A percentile compares a stretch with the other conserved stretches of the same genome.
These are phyloP conservation scores for Nepenthes mirabilis DNA, from an alignment of 148 eudicot genomes.

Conservation along the genomic window DNA sequence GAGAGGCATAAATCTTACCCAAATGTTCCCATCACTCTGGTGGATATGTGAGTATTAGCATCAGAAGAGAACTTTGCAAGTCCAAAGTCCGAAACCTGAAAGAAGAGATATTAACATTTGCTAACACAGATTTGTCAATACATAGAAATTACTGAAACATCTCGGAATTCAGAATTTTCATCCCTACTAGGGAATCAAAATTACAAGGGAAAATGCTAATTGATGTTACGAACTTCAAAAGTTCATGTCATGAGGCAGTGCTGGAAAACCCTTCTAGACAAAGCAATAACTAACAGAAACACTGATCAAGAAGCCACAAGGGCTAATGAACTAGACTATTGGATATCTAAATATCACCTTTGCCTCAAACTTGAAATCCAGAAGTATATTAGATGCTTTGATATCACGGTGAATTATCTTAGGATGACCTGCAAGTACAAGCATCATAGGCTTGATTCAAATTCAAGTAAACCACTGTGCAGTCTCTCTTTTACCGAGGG, in stretches of 20 bases:
- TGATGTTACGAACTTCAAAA: too few relatives aligned
- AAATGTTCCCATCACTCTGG: constrained; percentile 98
- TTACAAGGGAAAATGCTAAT: too few relatives aligned
- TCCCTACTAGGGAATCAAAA: too few relatives aligned
- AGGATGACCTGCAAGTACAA: constrained; percentile 65
- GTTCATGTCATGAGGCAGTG: too few relatives aligned
- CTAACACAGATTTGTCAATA: background rate
- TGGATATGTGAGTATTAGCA: constrained; percentile 79
- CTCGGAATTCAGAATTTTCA: background rate
- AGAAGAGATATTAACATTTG: background rate
- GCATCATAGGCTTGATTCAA: constrained; percentile 1
- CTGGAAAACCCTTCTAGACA: too few relatives aligned
- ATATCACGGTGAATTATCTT: constrained; percentile 96
- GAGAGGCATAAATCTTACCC: constrained; percentile 43
- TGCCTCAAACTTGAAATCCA: constrained; percentile 84
- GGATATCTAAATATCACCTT: constrained; percentile 37
- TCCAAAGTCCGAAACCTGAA: constrained; percentile 97
- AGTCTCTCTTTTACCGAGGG: background rate
- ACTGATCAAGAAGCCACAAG: background rate
- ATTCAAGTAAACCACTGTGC: background rate
- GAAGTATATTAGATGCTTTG: constrained; percentile 85
- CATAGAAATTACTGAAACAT: background rate
- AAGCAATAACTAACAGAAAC: too few relatives aligned
- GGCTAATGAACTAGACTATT: background rate
- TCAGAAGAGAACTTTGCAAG: constrained; percentile 84